Percentiles rank a stretch among this genome's conserved stretches.
Evolutionary conservation across 805 yeast genomes (phyloP).

Genomic region (Ogataea salicorniae): DNA sequence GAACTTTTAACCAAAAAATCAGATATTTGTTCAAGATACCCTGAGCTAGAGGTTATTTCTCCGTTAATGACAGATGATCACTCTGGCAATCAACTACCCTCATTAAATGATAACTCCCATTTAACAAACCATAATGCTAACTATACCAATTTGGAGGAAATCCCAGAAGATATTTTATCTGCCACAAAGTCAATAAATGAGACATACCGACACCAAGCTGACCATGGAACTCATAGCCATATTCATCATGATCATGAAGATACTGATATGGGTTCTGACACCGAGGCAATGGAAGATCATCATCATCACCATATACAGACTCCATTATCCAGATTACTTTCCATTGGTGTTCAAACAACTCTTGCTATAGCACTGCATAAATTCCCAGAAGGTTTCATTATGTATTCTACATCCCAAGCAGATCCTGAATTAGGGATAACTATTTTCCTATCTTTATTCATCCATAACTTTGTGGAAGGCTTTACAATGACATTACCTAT

Average conservation of each 20-base stretch:
- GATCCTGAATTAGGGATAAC: constrained; percentile 70
- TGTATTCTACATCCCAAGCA: constrained; percentile 68
- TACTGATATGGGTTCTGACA: background rate
- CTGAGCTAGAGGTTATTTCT: constrained; percentile 29
- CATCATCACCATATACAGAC: constrained; percentile 82
- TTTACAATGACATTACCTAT: constrained; percentile 90
- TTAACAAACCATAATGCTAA: background rate
- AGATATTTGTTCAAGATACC: constrained; percentile 23
- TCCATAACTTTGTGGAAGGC: constrained; percentile 93
- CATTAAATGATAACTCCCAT: background rate
- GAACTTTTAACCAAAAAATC: constrained; percentile 22
- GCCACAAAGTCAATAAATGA: background rate
- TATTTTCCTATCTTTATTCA: constrained; percentile 76
- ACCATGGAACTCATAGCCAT: background rate
- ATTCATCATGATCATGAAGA: background rate
- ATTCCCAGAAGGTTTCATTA: constrained; percentile 91
- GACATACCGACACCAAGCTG: background rate
- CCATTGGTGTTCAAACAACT: constrained; percentile 88
- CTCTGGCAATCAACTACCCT: background rate
- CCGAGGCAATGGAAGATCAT: constrained; percentile 19
- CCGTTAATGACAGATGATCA: constrained; percentile 22
- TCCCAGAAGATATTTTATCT: background rate
- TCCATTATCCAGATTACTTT: constrained; percentile 68
- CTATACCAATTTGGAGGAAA: background rate
- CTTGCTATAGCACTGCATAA: constrained; percentile 85